Conservation (phyloP, 345 rosid species). For the Heritiera fomes region DNA sequence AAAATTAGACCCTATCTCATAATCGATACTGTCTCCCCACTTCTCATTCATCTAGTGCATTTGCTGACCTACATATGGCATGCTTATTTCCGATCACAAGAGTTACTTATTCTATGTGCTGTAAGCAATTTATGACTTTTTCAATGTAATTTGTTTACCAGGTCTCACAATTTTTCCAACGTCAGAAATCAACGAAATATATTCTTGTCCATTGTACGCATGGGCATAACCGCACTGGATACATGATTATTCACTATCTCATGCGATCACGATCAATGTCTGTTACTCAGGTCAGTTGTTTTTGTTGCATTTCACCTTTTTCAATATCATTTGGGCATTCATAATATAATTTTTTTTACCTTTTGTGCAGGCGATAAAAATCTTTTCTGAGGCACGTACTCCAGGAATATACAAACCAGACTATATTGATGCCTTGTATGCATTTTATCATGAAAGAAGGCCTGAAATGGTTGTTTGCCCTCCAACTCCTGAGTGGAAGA, state of each 20-base stretch:
- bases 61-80: not conserved
- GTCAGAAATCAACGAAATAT: slow-evolving; percentile 76
- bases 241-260: slow-evolving; percentile 90
- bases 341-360: slow-evolving; percentile 8
- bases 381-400: slow-evolving; percentile 85
- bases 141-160: slow-evolving; percentile 28
- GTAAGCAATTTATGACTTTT: not conserved
- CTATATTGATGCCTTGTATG: slow-evolving; percentile 76
- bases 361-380: slow-evolving; percentile 67
- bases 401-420: slow-evolving; percentile 97
- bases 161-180: slow-evolving; percentile 72
- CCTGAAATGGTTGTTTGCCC: slow-evolving; percentile 76
- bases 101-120: slow-evolving; percentile 27
- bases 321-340: not conserved
- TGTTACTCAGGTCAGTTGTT: slow-evolving; percentile 68
- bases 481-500: slow-evolving; percentile 95
- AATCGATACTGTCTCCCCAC: not conserved
- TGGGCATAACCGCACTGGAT: slow-evolving; percentile 98
- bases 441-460: slow-evolving; percentile 90
- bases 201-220: slow-evolving; percentile 98
- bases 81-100: not conserved
- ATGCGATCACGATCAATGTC: slow-evolving; percentile 79
- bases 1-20: not conserved
- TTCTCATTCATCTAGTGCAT: not conserved
- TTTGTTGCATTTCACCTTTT: not conserved